These are phyloP conservation scores for Blastocystis sp. DNA, from an alignment of 352 stramenopile genomes.

Conservation along the genomic window DNA sequence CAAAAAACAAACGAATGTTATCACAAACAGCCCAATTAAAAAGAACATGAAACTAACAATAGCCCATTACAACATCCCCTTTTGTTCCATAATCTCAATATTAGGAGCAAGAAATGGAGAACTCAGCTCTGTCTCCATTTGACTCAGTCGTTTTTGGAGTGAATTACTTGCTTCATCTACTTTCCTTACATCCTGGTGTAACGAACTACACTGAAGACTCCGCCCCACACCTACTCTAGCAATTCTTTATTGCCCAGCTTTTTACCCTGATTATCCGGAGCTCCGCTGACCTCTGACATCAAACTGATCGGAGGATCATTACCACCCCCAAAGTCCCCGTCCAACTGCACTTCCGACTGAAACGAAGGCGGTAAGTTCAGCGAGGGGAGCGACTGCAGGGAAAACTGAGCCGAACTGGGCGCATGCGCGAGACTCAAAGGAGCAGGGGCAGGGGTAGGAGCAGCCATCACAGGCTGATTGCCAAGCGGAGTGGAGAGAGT, in stretches of 20 bases:
- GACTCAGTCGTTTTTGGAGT: conserved; percentile 4
- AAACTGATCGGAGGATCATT: not conserved
- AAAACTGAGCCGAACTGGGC: not conserved
- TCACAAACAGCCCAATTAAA: not conserved
- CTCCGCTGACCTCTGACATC: not conserved
- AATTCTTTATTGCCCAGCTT: not conserved
- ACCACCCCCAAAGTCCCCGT: not conserved
- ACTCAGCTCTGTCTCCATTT: conserved; percentile 53
- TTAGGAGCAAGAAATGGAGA: conserved; percentile 44
- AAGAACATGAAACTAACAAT: not conserved
- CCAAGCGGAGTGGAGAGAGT: not conserved
- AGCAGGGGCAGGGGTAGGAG: not conserved
- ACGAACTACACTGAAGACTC: not conserved
- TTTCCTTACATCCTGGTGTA: conserved; percentile 27
- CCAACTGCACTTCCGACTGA: not conserved
- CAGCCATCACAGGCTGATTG: not conserved
- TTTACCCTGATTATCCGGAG: not conserved
- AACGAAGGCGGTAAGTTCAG: not conserved
- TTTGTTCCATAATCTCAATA: conserved; percentile 56
- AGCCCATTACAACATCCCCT: conserved; percentile 35
- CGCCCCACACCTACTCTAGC: not conserved
- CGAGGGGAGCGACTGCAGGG: not conserved
- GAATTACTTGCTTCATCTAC: conserved; percentile 11
- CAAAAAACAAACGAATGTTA: not conserved
- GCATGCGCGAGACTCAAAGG: too few relatives aligned